A percentile compares a stretch with the other conserved stretches of the same genome.
Evolutionary conservation across 129 eudicot genomes (phyloP).

Genomic region (Pseudognaphalium luteoalbum): DNA sequence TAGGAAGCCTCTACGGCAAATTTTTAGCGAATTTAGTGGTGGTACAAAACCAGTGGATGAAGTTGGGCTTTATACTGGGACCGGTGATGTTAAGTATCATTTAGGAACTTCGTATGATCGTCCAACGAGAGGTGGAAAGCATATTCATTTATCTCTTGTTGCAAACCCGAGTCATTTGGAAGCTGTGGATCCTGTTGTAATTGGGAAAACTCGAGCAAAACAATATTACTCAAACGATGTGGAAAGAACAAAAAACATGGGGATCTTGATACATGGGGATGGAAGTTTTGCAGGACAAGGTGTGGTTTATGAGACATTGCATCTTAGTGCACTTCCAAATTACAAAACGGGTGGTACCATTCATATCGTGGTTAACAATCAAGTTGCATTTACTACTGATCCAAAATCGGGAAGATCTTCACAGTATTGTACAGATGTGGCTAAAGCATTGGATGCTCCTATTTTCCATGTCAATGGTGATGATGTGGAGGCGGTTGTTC

Average conservation of each 20-base stretch:
- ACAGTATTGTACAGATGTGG: slow-evolving; percentile 96
- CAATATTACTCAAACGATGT: slow-evolving; percentile 79
- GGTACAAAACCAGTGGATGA: slow-evolving; percentile 87
- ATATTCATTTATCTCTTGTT: slow-evolving; percentile 82
- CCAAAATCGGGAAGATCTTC: slow-evolving; percentile 93
- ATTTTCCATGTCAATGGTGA: slow-evolving; percentile 97
- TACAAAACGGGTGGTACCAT: slow-evolving; percentile 95
- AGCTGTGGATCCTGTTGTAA: slow-evolving; percentile 96
- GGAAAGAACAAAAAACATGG: slow-evolving; percentile 82
- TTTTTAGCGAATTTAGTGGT: slow-evolving; percentile 91
- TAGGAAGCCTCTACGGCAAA: slow-evolving; percentile 78
- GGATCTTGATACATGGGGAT: slow-evolving; percentile 90
- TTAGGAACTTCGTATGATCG: slow-evolving; percentile 95
- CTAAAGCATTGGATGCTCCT: slow-evolving; percentile 94
- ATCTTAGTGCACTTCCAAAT: slow-evolving; percentile 95
- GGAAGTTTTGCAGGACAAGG: slow-evolving; percentile 99
- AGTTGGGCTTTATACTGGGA: slow-evolving; percentile 90
- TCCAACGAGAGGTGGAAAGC: slow-evolving; percentile 91
- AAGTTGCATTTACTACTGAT: slow-evolving; percentile 98
- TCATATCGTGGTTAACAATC: slow-evolving; percentile 93
- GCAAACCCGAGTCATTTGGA: slow-evolving; percentile 99
- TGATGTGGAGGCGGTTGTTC: slow-evolving; percentile 93
- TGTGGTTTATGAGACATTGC: slow-evolving; percentile 92
- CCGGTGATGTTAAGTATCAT: slow-evolving; percentile 98
- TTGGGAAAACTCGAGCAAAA: slow-evolving; percentile 92